A percentile compares a stretch with the other conserved stretches of the same genome.
phyloP scores from a whole-genome alignment of 371 early-diverging fungal genomes.

The Lichtheimia corymbifera region DNA sequence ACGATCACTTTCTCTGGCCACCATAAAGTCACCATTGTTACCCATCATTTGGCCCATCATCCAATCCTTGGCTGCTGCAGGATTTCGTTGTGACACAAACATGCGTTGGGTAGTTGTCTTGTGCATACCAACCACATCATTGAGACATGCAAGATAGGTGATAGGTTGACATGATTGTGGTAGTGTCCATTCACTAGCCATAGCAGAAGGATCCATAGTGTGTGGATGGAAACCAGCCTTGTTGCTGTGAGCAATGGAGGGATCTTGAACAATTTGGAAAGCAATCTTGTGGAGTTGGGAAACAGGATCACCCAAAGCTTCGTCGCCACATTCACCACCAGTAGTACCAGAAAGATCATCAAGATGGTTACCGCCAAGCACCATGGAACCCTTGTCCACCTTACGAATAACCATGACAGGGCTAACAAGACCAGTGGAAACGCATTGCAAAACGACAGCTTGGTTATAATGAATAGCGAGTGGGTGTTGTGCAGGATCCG shows the following conservation, averaged over 20 bases:
- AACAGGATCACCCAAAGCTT: constrained; percentile 65
- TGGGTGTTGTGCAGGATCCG: constrained; percentile 35
- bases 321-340: constrained; percentile 53
- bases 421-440: constrained; percentile 78
- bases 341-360: constrained; percentile 16
- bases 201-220: constrained; percentile 23
- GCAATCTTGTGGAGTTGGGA: constrained; percentile 91
- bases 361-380: constrained; percentile 59
- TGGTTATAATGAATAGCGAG: constrained; percentile 83
- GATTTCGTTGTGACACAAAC: constrained; percentile 14
- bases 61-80: constrained; percentile 10
- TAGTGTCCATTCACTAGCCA: constrained; percentile 23
- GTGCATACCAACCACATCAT: constrained; percentile 81
- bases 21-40: constrained; percentile 11
- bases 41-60: constrained; percentile 2
- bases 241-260: constrained; percentile 34
- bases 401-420: constrained; percentile 83
- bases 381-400: constrained; percentile 80
- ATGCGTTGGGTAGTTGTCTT: constrained; percentile 59
- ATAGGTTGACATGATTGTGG: constrained; percentile 52
- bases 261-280: constrained; percentile 71
- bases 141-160: constrained; percentile 73
- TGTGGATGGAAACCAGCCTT: constrained; percentile 29
- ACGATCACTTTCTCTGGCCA: constrained; percentile 16
- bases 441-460: constrained; percentile 79